Conservation (phyloP, 1,139 yeast genomes). For the Saccharomyces hybrid region DNA sequence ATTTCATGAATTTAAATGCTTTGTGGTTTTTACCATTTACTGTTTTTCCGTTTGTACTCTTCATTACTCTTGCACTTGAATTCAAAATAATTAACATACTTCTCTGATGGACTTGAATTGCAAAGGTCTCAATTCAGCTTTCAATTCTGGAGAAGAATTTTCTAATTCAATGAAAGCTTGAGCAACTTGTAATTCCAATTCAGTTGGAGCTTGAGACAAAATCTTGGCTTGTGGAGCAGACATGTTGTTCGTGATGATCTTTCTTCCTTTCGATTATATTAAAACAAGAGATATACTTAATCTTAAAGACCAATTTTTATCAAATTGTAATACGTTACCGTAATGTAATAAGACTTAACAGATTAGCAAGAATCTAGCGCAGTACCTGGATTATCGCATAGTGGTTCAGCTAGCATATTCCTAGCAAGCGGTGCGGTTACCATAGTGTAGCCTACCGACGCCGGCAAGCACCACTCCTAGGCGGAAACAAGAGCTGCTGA, state of each 20-base stretch:
- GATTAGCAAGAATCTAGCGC: neutral
- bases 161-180: constrained; percentile 98
- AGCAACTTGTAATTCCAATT: constrained; percentile 99
- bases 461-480: constrained; percentile 1
- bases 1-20: neutral
- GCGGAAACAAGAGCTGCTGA: neutral
- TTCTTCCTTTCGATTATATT: neutral
- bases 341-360: neutral
- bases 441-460: neutral
- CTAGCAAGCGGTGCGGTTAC: neutral
- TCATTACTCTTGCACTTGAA: neutral
- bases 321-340: neutral
- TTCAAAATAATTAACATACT: constrained; percentile 35
- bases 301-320: neutral
- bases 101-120: constrained; percentile 99
- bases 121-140: constrained; percentile 97
- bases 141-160: constrained; percentile 85
- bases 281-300: neutral
- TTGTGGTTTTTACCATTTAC: neutral
- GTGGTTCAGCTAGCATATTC: neutral
- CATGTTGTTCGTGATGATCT: constrained; percentile 3
- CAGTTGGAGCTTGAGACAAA: constrained; percentile 87
- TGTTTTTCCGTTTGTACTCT: neutral
- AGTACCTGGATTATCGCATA: neutral
- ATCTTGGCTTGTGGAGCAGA: constrained; percentile 44